Conservation (phyloP, 2,329 filamentous ascomycete genomes). For the Parastagonospora avenae region DNA sequence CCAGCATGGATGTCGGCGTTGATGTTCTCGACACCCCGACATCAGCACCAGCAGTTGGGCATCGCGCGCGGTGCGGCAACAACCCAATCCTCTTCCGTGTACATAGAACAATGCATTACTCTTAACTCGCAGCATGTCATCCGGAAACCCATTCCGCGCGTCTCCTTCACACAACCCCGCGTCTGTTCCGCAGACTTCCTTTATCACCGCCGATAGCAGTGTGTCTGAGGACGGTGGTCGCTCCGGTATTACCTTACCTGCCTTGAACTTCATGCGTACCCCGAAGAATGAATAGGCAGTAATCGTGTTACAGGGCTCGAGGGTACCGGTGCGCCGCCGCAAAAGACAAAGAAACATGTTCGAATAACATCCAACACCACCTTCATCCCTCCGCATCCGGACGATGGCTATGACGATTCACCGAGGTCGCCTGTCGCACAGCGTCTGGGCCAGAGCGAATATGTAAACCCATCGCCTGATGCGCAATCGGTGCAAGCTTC, state of each 20-base stretch:
- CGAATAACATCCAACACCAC: slow-evolving; percentile 55
- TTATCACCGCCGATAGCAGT: slow-evolving; percentile 29
- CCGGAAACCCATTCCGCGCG: slow-evolving; percentile 48
- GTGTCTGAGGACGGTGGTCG: slow-evolving; percentile 28
- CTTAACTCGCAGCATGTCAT: slow-evolving; percentile 43
- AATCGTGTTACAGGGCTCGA: slow-evolving; percentile 42
- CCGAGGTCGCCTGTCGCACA: slow-evolving; percentile 21
- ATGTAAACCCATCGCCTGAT: slow-evolving; percentile 24
- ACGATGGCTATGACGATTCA: slow-evolving; percentile 26
- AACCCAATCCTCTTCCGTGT: slow-evolving; percentile 32
- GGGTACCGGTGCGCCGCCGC: slow-evolving; percentile 24
- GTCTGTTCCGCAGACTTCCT: slow-evolving; percentile 32
- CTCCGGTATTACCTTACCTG: slow-evolving; percentile 40
- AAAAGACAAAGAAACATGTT: slow-evolving; percentile 64
- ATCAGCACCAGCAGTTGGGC: slow-evolving; percentile 27
- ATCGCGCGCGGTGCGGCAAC: no score
- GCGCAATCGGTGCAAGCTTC: slow-evolving; percentile 22
- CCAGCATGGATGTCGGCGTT: slow-evolving; percentile 24
- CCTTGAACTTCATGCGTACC: slow-evolving; percentile 23
- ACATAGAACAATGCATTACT: slow-evolving; percentile 49
- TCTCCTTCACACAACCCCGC: slow-evolving; percentile 35
- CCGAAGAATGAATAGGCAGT: slow-evolving; percentile 32
- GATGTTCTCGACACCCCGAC: slow-evolving; percentile 15
- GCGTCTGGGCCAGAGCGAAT: slow-evolving; percentile 12
- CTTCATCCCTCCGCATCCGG: slow-evolving; percentile 43